Evolutionary conservation across 768 basidiomycete species (phyloP), one percentile per base, ranked within the genome.

Genomic region (Panellus pusillus): DNA sequence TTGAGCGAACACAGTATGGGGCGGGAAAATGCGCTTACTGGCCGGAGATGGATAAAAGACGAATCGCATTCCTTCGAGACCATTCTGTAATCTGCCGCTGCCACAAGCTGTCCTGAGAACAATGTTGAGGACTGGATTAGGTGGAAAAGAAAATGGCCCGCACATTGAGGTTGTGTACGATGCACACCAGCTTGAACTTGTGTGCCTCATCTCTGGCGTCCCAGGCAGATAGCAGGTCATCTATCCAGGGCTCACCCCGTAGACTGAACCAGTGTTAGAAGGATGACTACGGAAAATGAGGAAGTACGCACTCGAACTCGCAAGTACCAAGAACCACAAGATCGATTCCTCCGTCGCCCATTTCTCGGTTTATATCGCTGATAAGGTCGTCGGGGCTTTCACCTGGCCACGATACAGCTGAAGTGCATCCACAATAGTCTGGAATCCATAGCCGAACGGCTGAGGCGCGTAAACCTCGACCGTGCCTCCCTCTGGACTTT

Each of bases 241-340:
- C 55, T 7, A 60, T 60, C 65, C 51, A 57, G 9, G 66, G 59
- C 15, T 65, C 54, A 13, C 50, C 50, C 27, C 71, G 62, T 29
- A 68, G 55, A 42, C 68, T 68, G 24, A 20, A 9, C 36, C 29
- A 44, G 20, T 9, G 28, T n/a, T 32, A 8, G 3, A 5, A 1
- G 24, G 6, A 24, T 24, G 6, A 24, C 6, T 17, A 28, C 12
- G 37, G 12, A 36, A 43, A 7, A 13, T 18, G 28, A 20, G 13
- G 45, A 38, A 32, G 5, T 20, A 59, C 72, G 54, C 46, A 76
- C 75, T 78, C 75, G 18, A 72, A 48, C 57, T 78, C 76, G 60
- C 76, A 78, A n/a, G 74, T 76, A n/a, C 75, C 75, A 2, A 76
- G 61, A 7, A 76, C 59, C 17, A 78, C 60, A 46, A 74, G 20